Evolutionary conservation across 257 asterid genomes (phyloP).

Genomic region (Henckelia pumila): DNA sequence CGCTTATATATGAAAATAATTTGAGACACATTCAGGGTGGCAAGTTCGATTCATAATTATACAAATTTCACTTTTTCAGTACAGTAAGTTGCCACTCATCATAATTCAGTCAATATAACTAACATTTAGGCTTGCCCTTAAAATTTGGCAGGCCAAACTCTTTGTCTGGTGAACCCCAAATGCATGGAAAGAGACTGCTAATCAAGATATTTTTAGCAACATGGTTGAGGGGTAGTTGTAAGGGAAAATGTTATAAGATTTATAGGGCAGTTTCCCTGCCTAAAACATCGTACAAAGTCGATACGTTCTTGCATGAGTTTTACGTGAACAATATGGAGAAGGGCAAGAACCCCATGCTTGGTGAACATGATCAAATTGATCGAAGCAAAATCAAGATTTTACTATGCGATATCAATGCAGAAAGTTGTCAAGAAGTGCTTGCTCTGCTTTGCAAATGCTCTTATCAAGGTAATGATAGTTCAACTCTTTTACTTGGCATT

Average conservation of each 20-base stretch:
- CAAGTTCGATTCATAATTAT: too few species aligned
- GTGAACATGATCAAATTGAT: conserved; percentile 20
- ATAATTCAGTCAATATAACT: conserved; percentile 5
- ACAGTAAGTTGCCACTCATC: not conserved
- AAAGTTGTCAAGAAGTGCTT: conserved; percentile 49
- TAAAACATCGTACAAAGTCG: conserved; percentile 14
- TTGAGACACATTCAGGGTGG: too few species aligned
- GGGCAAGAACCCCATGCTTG: conserved; percentile 12
- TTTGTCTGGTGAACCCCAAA: conserved; percentile 25
- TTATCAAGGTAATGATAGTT: conserved; percentile 47
- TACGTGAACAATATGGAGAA: conserved; percentile 25
- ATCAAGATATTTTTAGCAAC: not conserved
- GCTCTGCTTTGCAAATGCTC: conserved; percentile 49
- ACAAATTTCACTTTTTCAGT: not conserved
- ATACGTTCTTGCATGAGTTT: conserved; percentile 15
- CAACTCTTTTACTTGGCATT: not conserved
- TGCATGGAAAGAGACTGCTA: conserved; percentile 6
- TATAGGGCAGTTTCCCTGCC: conserved; percentile 21
- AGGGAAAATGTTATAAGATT: not conserved
- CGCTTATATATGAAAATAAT: too few species aligned
- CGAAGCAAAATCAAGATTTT: conserved; percentile 45
- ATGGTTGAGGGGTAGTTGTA: conserved; percentile 26
- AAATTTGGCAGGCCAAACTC: conserved; percentile 41
- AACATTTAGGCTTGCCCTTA: conserved; percentile 34
- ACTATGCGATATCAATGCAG: conserved; percentile 45